A percentile compares a stretch with the other conserved stretches of the same genome.
phyloP scores from a whole-genome alignment of 305 asterid species.

The Fraxinus sp. region DNA sequence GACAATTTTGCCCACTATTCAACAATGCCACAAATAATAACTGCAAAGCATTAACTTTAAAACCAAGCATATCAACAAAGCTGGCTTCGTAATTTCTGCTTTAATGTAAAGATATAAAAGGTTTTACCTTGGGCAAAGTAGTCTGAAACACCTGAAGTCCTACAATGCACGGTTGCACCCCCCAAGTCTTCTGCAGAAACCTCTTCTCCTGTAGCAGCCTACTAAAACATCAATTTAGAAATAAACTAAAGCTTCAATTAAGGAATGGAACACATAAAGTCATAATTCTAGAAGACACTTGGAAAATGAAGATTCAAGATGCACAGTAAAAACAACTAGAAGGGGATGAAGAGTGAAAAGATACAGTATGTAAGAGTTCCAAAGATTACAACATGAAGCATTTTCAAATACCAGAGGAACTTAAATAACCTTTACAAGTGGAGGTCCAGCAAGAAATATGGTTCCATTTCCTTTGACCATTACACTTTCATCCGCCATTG shows the following conservation, averaged over 20 bases:
- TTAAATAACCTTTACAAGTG: slow-evolving; percentile 86
- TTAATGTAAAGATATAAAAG: background rate
- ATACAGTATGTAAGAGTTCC: background rate
- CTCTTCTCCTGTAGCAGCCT: slow-evolving; percentile 99
- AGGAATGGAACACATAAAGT: background rate
- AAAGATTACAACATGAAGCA: background rate
- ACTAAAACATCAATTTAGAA: slow-evolving; percentile 34
- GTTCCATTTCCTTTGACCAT: slow-evolving; percentile 99
- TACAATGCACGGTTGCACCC: slow-evolving; percentile 94
- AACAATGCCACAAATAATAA: slow-evolving; percentile 14
- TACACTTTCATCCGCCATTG: slow-evolving; percentile 99
- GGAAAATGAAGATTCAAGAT: background rate
- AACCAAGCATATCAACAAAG: slow-evolving; percentile 10
- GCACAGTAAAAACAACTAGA: background rate
- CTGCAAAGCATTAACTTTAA: slow-evolving; percentile 16
- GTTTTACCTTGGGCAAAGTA: slow-evolving; percentile 88
- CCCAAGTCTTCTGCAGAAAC: slow-evolving; percentile 96
- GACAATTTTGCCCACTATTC: background rate
- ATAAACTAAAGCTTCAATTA: background rate
- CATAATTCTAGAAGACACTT: background rate
- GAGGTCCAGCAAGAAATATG: slow-evolving; percentile 98
- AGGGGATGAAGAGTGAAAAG: background rate
- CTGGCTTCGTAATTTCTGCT: background rate
- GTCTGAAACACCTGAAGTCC: slow-evolving; percentile 94
- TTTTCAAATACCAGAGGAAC: background rate